These are phyloP conservation scores for Gossypium ekmanianum DNA, from an alignment of 345 rosid genomes.

Conservation along the genomic window DNA sequence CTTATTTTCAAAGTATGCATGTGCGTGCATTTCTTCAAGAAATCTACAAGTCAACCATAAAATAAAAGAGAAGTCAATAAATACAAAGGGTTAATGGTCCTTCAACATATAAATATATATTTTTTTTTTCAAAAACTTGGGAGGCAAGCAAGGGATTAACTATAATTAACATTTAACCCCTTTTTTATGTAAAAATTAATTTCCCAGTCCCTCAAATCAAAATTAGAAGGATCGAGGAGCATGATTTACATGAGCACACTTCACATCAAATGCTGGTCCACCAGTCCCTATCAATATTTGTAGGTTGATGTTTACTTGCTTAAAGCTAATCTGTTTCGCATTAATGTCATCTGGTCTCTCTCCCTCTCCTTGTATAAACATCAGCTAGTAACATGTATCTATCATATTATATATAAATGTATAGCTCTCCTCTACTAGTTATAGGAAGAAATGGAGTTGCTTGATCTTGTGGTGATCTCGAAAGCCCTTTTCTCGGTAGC, in stretches of 20 bases:
- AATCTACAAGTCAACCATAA: background rate
- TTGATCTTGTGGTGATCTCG: background rate
- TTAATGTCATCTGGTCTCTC: constrained; percentile 1
- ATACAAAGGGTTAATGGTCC: background rate
- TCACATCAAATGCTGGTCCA: constrained; percentile 15
- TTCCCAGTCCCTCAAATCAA: constrained; percentile 15
- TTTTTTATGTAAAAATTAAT: background rate
- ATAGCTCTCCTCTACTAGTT: background rate
- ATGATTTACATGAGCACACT: background rate
- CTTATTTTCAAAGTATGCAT: background rate
- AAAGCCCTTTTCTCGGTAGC: background rate
- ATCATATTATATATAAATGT: background rate
- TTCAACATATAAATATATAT: background rate
- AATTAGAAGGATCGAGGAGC: constrained; percentile 1
- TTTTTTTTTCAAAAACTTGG: too few relatives aligned
- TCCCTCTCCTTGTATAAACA: background rate
- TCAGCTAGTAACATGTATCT: background rate
- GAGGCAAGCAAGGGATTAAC: too few relatives aligned
- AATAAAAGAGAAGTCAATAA: background rate
- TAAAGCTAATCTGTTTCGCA: constrained; percentile 9
- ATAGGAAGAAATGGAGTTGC: constrained; percentile 12
- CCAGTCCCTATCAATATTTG: background rate
- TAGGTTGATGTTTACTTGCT: constrained; percentile 15
- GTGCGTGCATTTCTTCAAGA: constrained; percentile 7
- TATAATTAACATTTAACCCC: background rate